phyloP scores from a whole-genome alignment of 176 grass and related monocot species.

The Musa beccarii region DNA sequence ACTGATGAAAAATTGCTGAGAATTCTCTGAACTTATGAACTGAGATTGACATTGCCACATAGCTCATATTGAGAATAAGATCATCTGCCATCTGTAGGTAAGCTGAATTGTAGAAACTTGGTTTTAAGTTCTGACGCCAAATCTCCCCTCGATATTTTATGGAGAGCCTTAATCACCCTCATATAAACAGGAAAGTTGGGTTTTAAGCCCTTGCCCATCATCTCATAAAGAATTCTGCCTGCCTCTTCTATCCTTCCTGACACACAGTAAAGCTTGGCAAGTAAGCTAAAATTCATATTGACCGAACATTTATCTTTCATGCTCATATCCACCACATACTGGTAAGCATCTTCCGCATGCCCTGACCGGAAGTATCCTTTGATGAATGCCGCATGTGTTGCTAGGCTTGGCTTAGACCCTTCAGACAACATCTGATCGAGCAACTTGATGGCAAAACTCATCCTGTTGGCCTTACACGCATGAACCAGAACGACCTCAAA shows the following conservation, averaged over 20 bases:
- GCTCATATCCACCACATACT: constrained; percentile 56
- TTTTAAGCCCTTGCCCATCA: constrained; percentile 65
- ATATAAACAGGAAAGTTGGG: constrained; percentile 58
- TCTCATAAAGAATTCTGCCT: constrained; percentile 54
- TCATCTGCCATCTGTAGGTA: constrained; percentile 8
- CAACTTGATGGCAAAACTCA: constrained; percentile 53
- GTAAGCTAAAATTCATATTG: constrained; percentile 71
- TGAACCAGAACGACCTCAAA: constrained; percentile 63
- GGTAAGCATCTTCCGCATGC: constrained; percentile 38
- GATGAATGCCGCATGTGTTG: constrained; percentile 65
- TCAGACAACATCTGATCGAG: constrained; percentile 46
- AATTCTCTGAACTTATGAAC: background rate
- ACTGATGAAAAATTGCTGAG: background rate
- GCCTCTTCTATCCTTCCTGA: constrained; percentile 45
- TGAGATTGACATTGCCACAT: too few relatives aligned
- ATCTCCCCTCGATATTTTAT: constrained; percentile 38
- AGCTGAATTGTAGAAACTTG: constrained; percentile 37
- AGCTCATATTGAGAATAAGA: background rate
- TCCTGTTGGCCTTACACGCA: constrained; percentile 45
- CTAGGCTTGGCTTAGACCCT: constrained; percentile 50
- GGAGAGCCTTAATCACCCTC: constrained; percentile 53
- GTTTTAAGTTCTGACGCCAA: constrained; percentile 54
- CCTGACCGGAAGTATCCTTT: constrained; percentile 54
- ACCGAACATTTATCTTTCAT: constrained; percentile 38
- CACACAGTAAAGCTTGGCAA: constrained; percentile 39